Base-by-base conservation (phyloP, 2,329 filamentous ascomycete genomes). In the Purpureocillium lavendulum region DNA sequence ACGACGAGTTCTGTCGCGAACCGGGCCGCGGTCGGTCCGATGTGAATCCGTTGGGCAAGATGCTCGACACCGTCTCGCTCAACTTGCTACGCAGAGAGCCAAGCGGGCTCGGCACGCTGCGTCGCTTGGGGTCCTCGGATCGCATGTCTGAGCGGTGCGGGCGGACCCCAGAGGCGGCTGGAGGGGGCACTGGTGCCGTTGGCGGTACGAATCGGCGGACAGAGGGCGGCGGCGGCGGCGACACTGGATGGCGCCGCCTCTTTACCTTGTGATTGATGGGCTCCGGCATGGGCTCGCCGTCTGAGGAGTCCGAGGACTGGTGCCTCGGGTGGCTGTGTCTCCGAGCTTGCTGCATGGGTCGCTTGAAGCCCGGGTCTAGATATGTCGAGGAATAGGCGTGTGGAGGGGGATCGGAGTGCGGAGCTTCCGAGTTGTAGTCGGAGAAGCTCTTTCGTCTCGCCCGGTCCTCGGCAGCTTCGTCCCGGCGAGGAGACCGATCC, bases 281-380 rank as follows among this genome's bases (percentile, higher is more conserved):
- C 3, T 40, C 43, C 3, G 56, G 56, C 3, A 34, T 42, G n/a
- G 50, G 48, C 14, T 67, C 65, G 2, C 66, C 62, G 2, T 66
- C 65, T n/a, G 66, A 67, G 2, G 64, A 61, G 12, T 58, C 55
- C 3, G 62, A 63, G 16, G 64, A 65, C 33, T 58, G 54, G 36
- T 64, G 62, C 24, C 66, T 60, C 1, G 70, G 68, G 39, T 75
- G 71, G 46, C 70, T 74, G 48, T 74, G 70, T 24, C 70, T 58
- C 15, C 72, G 65, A 14, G 53, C 48, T 15, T 57, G 56, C 2
- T 48, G 40, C 12, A 48, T 40, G n/a, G 56, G 56, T 33, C 58
- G 52, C 43, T 47, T 54, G 9, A 47, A 33, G 26, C 60, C 52
- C 7, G 65, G 55, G 31, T 63, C 61, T 12, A 66, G 47, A 39